Evolutionary conservation across 441 rosid genomes (phyloP).

Genomic region (Erodium chrysanthum): DNA sequence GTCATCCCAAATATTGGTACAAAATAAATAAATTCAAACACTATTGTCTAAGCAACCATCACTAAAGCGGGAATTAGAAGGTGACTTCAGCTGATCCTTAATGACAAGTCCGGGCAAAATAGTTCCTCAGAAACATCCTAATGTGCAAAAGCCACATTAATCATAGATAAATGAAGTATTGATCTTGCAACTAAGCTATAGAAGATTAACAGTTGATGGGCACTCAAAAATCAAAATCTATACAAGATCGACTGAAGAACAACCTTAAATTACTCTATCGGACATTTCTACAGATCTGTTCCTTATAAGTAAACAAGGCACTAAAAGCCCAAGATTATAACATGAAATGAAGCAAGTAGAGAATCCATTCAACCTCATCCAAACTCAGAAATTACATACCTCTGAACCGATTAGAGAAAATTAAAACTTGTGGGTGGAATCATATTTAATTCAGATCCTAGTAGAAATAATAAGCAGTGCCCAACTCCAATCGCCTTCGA

Average conservation of each 20-base stretch:
- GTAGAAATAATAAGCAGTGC: background rate
- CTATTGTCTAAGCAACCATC: background rate
- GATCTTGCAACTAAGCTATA: background rate
- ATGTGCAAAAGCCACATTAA: background rate
- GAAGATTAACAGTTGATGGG: background rate
- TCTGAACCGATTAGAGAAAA: background rate
- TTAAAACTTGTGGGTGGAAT: background rate
- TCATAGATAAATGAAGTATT: background rate
- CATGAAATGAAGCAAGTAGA: background rate
- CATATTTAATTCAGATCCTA: background rate
- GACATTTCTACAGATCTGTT: background rate
- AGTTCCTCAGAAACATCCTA: background rate
- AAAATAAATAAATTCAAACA: too few relatives aligned
- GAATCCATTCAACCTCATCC: background rate
- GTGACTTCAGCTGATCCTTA: background rate
- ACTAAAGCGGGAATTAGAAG: background rate
- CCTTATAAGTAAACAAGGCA: background rate
- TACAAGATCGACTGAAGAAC: background rate
- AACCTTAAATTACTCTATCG: background rate
- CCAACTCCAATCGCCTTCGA: conserved; percentile 8
- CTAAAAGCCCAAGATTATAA: background rate
- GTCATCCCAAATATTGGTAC: background rate
- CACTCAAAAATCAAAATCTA: background rate
- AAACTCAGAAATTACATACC: background rate
- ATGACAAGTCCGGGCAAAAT: background rate